These are phyloP conservation scores for Aspergillus amoenus DNA, from an alignment of 2,329 filamentous ascomycete species.

Conservation along the genomic window DNA sequence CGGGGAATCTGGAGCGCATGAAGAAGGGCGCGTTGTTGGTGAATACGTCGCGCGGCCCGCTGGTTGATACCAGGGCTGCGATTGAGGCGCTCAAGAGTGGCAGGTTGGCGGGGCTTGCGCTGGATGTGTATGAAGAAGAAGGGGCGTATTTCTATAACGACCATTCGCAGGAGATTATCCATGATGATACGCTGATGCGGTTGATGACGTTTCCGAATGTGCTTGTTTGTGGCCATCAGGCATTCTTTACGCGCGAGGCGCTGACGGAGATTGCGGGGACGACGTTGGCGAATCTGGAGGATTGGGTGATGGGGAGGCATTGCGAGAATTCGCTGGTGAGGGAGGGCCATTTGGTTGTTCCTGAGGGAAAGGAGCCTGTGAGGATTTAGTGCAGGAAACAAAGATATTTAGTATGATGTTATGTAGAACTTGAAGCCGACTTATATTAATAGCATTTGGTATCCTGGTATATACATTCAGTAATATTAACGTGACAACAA, in stretches of 20 bases:
- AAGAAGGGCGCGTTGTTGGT: constrained; percentile 62
- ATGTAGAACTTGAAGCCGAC: neutral
- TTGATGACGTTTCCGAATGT: constrained; percentile 69
- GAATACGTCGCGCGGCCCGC: constrained; percentile 64
- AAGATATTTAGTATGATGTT: neutral
- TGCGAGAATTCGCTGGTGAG: constrained; percentile 33
- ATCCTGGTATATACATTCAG: constrained; percentile 1
- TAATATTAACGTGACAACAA: neutral
- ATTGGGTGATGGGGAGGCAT: constrained; percentile 26
- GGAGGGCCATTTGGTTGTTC: constrained; percentile 29
- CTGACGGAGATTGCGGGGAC: constrained; percentile 62
- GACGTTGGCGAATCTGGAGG: constrained; percentile 57
- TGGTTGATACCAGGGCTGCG: constrained; percentile 61
- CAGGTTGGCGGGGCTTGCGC: constrained; percentile 61
- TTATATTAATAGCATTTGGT: neutral
- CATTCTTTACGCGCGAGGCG: constrained; percentile 68
- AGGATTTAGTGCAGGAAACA: constrained; percentile 20
- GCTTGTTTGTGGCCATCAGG: constrained; percentile 66
- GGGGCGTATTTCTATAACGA: constrained; percentile 62
- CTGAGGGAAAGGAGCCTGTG: constrained; percentile 28
- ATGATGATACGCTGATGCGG: constrained; percentile 66
- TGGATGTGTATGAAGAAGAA: constrained; percentile 70
- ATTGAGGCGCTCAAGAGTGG: constrained; percentile 61
- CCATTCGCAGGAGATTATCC: constrained; percentile 63
- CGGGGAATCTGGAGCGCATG: constrained; percentile 53